These are phyloP conservation scores for Coniochaeta hoffmannii DNA, from an alignment of 2,329 filamentous ascomycete genomes.

Conservation along the genomic window DNA sequence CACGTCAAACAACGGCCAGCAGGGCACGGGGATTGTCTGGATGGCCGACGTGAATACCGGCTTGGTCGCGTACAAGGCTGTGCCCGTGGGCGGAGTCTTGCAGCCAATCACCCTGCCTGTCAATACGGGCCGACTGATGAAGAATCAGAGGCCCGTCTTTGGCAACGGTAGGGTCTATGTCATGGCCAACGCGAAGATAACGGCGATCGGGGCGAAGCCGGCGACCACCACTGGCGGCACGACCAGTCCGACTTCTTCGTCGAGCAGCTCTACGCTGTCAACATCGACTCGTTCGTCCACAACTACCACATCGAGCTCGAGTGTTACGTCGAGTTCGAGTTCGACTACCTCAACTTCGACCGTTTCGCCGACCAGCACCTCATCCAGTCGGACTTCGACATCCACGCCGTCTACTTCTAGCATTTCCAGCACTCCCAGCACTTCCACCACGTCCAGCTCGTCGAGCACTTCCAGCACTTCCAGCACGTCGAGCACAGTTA, in stretches of 20 bases:
- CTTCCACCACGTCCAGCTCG: neutral
- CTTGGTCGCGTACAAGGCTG: conserved; percentile 27
- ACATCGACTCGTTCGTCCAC: neutral
- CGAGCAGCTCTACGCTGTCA: neutral
- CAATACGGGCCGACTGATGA: conserved; percentile 24
- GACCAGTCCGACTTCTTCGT: neutral
- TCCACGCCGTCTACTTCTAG: neutral
- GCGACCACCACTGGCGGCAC: neutral
- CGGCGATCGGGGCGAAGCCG: neutral
- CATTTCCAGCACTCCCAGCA: neutral
- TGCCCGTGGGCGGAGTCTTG: conserved; percentile 25
- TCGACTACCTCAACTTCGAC: neutral
- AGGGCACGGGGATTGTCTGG: conserved; percentile 27
- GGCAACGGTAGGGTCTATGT: conserved; percentile 24
- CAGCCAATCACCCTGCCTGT: conserved; percentile 21
- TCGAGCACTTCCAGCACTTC: neutral
- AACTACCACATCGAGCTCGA: neutral
- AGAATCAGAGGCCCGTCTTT: conserved; percentile 30
- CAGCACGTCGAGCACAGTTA: conserved; percentile 1
- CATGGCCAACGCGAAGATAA: conserved; percentile 5
- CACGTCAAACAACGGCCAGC: conserved; percentile 23
- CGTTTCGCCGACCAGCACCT: neutral
- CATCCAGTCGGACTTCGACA: no score
- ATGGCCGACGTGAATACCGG: conserved; percentile 27
- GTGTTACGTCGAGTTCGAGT: neutral